Base-by-base conservation (phyloP, 805 yeast species). In the Scheffersomyces amazonensis region DNA sequence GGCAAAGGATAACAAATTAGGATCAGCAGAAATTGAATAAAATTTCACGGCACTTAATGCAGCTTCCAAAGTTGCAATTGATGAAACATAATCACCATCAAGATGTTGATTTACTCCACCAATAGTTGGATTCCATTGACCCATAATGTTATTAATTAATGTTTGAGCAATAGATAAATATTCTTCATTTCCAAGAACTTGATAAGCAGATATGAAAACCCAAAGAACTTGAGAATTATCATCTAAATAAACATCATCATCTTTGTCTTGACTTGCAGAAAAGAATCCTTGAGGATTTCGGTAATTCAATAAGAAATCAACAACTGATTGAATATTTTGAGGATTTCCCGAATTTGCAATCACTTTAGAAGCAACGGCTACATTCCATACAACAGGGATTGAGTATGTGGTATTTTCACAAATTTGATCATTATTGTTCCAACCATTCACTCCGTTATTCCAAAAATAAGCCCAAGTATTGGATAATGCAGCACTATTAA, bases 11-110 rank as follows among this genome's bases (percentile, higher is more conserved):
- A 54, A 16, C 24, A 47, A 43, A 11, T 33, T 35, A 5, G 31
- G 23, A 32, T 54, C 50, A 1, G 40, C 17, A n/a, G 41, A 49
- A 16, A 44, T 20, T 20, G 39, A 44, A 39, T 51, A 53, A 5
- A 57, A 30, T 31, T 46, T 42, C 8, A 51, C 42, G 4, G 62
- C 58, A 8, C 62, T 58, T 29, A 58, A 47, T 5, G 58, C 62
- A 1, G 56, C 56, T 41, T 58, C 64, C 8, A 48, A 44, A 11
- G 59, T 53, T n/a, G 62, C 54, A 24, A 58, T 56, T 9, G 64
- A 54, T 10, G 64, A 57, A 18, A 56, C 44, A 35, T 58, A 58
- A 16, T 40, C 44, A 10, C 37, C 42, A 9, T 50, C 37, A 30
- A 49, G 45, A 16, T 48, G 37, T 62, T 62, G 55, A 21, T 36